Percentiles rank a stretch among this genome's conserved stretches.
These are phyloP conservation scores for Primulina huaijiensis DNA, from an alignment of 257 asterid species.

Conservation along the genomic window DNA sequence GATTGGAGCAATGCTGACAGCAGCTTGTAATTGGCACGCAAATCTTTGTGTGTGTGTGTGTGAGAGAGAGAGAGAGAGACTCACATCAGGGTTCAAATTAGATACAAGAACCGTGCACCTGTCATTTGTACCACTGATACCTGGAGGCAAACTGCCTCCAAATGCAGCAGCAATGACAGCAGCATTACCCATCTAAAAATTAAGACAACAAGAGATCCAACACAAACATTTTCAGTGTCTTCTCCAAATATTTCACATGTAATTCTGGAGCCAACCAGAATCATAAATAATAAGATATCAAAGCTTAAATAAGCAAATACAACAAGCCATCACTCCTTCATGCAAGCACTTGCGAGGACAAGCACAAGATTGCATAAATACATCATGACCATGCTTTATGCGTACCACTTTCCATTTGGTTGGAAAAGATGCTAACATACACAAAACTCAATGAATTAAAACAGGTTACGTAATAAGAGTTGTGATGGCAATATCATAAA, in stretches of 20 bases:
- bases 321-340: neutral
- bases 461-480: neutral
- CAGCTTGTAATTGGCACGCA: slow-evolving; percentile 17
- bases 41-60: neutral
- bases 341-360: slow-evolving; percentile 15
- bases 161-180: slow-evolving; percentile 97
- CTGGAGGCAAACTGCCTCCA: slow-evolving; percentile 95
- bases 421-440: slow-evolving; percentile 16
- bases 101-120: slow-evolving; percentile 93
- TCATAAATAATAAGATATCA: neutral
- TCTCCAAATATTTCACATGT: neutral
- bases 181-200: slow-evolving; percentile 77
- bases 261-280: neutral
- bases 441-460: neutral
- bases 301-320: slow-evolving; percentile 10
- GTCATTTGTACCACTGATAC: slow-evolving; percentile 88
- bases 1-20: neutral
- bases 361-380: slow-evolving; percentile 1
- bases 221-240: slow-evolving; percentile 18
- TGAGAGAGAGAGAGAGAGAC: slow-evolving; percentile 25
- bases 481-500: slow-evolving; percentile 12
- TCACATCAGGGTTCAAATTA: slow-evolving; percentile 81
- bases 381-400: neutral
- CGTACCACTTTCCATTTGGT: slow-evolving; percentile 7
- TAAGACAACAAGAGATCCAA: slow-evolving; percentile 15